Percentiles rank a stretch among this genome's conserved stretches.
Evolutionary conservation across 2,329 filamentous ascomycete genomes (phyloP).

Genomic region (Tolypocladium tundrense): DNA sequence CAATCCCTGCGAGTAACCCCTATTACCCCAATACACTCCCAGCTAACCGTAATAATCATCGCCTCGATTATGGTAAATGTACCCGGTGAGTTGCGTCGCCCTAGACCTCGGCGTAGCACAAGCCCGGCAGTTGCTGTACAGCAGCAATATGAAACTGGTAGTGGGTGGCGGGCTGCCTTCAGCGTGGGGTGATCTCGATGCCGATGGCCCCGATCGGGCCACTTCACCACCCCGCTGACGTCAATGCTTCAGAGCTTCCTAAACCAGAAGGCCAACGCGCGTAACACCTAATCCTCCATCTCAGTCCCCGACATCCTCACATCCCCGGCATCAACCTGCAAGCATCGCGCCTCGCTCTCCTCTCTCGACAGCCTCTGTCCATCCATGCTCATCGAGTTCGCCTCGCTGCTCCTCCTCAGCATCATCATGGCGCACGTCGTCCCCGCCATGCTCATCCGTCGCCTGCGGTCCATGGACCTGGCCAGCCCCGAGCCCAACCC

Average conservation of each 20-base stretch:
- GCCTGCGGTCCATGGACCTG: constrained; percentile 4
- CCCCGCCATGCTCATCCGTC: constrained; percentile 10
- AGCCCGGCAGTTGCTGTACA: too few relatives aligned
- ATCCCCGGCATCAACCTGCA: too few relatives aligned
- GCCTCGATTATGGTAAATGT: too few relatives aligned
- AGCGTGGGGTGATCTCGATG: too few relatives aligned
- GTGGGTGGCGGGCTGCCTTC: too few relatives aligned
- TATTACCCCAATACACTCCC: too few relatives aligned
- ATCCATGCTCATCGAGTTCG: constrained; percentile 5
- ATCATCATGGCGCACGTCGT: constrained; percentile 17
- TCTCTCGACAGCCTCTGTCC: not conserved
- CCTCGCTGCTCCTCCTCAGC: constrained; percentile 4
- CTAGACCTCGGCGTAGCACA: too few relatives aligned
- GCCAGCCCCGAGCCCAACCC: not conserved
- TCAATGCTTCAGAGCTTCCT: not conserved
- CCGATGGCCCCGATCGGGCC: not conserved
- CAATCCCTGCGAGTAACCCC: too few relatives aligned
- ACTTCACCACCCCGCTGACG: not conserved
- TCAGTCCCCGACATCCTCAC: not conserved
- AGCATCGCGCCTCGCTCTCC: not conserved
- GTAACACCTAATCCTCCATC: not conserved
- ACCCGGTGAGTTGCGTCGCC: too few relatives aligned
- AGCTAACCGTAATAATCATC: too few relatives aligned
- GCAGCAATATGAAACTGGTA: too few relatives aligned
- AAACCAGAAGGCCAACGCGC: not conserved